phyloP scores from a whole-genome alignment of 2,329 filamentous ascomycete genomes.

The Phialemonium atrogriseum region DNA sequence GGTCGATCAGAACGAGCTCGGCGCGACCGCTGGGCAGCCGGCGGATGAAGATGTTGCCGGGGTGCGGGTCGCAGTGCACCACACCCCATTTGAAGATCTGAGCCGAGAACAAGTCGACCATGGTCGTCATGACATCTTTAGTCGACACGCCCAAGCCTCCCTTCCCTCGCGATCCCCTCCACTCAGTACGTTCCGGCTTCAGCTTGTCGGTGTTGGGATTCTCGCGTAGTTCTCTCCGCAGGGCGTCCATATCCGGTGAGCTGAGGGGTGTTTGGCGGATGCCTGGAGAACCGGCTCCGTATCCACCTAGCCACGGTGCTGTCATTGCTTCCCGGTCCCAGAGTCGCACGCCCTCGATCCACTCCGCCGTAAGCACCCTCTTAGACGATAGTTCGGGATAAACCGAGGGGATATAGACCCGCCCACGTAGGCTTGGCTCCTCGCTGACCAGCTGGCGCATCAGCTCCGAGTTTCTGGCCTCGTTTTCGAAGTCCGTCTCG shows the following conservation, averaged over 20 bases:
- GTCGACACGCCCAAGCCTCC: conserved; percentile 79
- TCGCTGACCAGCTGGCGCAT: conserved; percentile 71
- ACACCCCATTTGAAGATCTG: conserved; percentile 97
- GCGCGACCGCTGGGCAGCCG: conserved; percentile 72
- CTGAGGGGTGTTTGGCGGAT: conserved; percentile 58
- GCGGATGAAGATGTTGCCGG: conserved; percentile 93
- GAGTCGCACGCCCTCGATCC: conserved; percentile 89
- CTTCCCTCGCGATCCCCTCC: conserved; percentile 62
- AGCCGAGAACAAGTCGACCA: conserved; percentile 92
- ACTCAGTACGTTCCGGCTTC: conserved; percentile 73
- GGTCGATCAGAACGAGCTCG: conserved; percentile 92
- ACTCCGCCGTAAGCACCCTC: conserved; percentile 88
- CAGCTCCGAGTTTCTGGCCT: conserved; percentile 77
- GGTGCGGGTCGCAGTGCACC: conserved; percentile 94
- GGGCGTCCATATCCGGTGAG: conserved; percentile 36
- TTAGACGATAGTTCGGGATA: conserved; percentile 75
- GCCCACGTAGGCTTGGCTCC: conserved; percentile 66
- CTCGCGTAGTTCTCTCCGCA: conserved; percentile 37
- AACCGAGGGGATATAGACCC: conserved; percentile 83
- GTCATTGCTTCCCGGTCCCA: conserved; percentile 86
- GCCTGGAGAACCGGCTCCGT: conserved; percentile 69
- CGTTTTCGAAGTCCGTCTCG: conserved; percentile 91
- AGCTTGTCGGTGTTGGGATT: conserved; percentile 50
- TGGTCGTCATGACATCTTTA: conserved; percentile 89
- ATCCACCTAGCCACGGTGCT: conserved; percentile 68